Evolutionary conservation across 2,329 filamentous ascomycete genomes (phyloP), one percentile per base, ranked within the genome.

Genomic region (Raffaelea arxii): DNA sequence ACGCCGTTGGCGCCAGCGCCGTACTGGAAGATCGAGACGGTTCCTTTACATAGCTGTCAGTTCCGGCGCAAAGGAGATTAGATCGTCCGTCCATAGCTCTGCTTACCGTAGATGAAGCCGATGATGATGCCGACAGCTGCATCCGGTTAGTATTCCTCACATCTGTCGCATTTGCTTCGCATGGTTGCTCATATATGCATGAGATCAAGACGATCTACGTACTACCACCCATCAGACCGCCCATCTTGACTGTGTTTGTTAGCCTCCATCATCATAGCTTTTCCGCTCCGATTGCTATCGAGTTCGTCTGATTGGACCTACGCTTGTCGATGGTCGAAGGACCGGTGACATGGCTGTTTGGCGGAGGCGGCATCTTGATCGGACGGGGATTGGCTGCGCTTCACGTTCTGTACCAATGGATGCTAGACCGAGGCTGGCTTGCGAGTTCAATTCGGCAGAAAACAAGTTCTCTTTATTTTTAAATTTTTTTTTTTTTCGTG

Each of bases 221-320:
- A 97, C 91, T 94, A 64, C 89, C 87, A 57, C 92, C 92, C 89
- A 97, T 97, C 83, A 98, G 83, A 53, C 86, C 89, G 58, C 92
- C 92, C 89, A 97, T 96, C 75, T 95, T 96, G 66, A 90, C 89
- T 94, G 63, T 55, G 46, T 48, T 49, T 49, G 59, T 63, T 59
- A 64, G 62, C 54, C 23, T 18, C 3, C 4, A 19, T 7, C 24
- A 3, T 10, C 7, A 22, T 6, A 3, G 23, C 7, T 21, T n/a
- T 12, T 22, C 22, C 23, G 12, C 35, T 18, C 10, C 3, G 14
- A 4, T 4, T 23, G 27, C 19, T 6, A 14, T 7, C 6, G 6
- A 5, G 6, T n/a, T 46, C 47, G 46, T 59, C 37, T n/a, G n/a
- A n/a, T n/a, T n/a, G 16, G 10, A 50, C 62, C 37, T 69, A 77